Base-by-base conservation (phyloP, 805 yeast genomes). In the Dipodascus albidus region DNA sequence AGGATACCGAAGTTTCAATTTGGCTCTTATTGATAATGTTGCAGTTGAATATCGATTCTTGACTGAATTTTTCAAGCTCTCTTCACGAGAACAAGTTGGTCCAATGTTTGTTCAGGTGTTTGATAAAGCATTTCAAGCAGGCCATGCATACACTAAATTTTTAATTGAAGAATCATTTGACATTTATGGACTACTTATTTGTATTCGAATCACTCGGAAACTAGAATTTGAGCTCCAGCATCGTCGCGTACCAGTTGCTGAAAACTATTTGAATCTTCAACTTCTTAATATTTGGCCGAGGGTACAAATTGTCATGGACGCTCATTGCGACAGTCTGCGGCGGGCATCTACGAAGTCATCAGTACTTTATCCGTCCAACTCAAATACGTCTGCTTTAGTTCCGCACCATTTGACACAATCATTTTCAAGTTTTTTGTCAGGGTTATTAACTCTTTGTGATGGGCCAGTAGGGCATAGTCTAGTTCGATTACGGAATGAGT, bases 251-350 rank as follows among this genome's bases (percentile, higher is more conserved):
- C 90, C 95, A 0, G 81, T 81, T 3, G 70, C 82, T 65, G 87
- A 83, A 57, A 85, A 80, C 55, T 86, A 84, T 64, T 73, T 84
- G 58, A 81, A 85, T 59, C 72, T 79, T 15, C 80, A 85, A 57
- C 67, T 82, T 56, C 77, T 87, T 51, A 66, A 77, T 2, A 69
- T 91, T 48, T 93, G 98, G 98, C 96, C 97, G 0, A 80, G 78
- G 55, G 85, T 90, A 62, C 90, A 89, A 61, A 75, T 74, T 49
- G 72, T 87, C 33, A 76, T 90, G 47, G 96, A 89, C 64, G 69
- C 78, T 33, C 87, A 91, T 60, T 83, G 96, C 60, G 85, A 81
- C 20, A 78, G 82, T 50, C 70, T 88, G 65, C 82, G 84, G 57
- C 78, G 74, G 52, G 76, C 76, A 66, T 50, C 72, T 59, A 55